A percentile compares a stretch with the other conserved stretches of the same genome.
Conservation (phyloP, 495 filamentous ascomycete species). For the Letharia columbiana region DNA sequence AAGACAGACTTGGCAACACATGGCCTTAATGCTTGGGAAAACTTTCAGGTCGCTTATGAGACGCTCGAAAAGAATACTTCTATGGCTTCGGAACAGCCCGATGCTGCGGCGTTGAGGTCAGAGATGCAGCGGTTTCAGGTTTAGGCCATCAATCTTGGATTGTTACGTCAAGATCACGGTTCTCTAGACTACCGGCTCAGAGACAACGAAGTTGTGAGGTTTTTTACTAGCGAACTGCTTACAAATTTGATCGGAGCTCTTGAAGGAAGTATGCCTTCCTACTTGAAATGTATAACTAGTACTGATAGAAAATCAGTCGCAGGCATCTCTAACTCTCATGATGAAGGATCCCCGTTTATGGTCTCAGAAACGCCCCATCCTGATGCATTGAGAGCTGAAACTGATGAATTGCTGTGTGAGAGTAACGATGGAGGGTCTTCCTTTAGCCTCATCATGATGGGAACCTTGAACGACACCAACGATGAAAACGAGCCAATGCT, state of each 20-base stretch:
- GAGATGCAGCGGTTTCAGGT: conserved; percentile 23
- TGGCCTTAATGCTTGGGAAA: background rate
- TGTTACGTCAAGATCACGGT: conserved; percentile 21
- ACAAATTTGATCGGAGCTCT: conserved; percentile 1
- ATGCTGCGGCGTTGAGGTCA: background rate
- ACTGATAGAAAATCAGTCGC: background rate
- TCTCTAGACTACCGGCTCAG: conserved; percentile 27
- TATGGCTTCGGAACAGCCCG: background rate
- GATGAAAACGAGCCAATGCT: background rate
- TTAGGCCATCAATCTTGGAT: conserved; percentile 26
- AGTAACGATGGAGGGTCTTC: background rate
- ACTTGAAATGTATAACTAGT: background rate
- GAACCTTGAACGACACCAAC: background rate
- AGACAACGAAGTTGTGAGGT: conserved; percentile 14
- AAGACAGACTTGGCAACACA: background rate
- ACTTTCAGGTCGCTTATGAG: background rate
- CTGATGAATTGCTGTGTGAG: background rate
- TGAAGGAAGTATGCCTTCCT: conserved; percentile 6
- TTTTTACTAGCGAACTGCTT: conserved; percentile 1
- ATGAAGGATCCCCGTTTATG: background rate
- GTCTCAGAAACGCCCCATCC: background rate
- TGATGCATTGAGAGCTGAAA: background rate
- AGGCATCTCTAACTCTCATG: background rate
- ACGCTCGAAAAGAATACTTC: background rate
- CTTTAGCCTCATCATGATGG: background rate